Base-by-base conservation (phyloP, 1,284 basidiomycete species). In the Marasmius tenuissimus region DNA sequence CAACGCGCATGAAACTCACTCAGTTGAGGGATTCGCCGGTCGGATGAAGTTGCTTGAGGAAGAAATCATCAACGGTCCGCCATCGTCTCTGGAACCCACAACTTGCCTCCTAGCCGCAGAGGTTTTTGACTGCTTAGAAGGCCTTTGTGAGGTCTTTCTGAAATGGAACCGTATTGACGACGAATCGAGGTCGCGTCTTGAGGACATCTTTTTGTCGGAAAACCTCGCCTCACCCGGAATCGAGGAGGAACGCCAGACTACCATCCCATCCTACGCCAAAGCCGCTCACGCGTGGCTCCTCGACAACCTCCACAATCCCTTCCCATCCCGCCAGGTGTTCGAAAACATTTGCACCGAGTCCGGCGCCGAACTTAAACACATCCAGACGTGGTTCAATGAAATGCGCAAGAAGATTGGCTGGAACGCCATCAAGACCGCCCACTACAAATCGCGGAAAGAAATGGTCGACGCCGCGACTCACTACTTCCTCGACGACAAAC, bases 381-480 rank as follows among this genome's bases (percentile, higher is more conserved):
- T 86, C 40, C 77, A 78, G 39, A 68, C 71, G 0, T 86, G 85
- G 85, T 86, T 86, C 51, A 67, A 75, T 18, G 79, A 80, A 16
- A 71, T 70, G 0, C 76, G 85, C 0, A 77, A 78, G 16, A 75
- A 82, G 0, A 85, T 85, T 0, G 84, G 84, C 0, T 86, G 84
- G 85, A 83, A 78, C 3, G 40, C 62, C 0, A 62, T 85, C 0
- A 75, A 77, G 0, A 78, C 74, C 11, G 61, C 68, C 0, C 57
- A 57, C 27, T 66, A 65, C 45, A 63, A 61, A 38, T 51, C 52
- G 12, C 49, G 57, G 10, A 59, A 47, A 37, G 55, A 59, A 11
- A 64, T 63, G 27, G 18, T 66, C 10, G 39, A 60, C 0, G 61
- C 64, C 2, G 66, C 62, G n/a, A 50, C 52, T 2, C 2, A 12